Evolutionary conservation across 2,329 filamentous ascomycete genomes (phyloP), one percentile per base, ranked within the genome.

Genomic region (Pseudogymnoascus sp.): DNA sequence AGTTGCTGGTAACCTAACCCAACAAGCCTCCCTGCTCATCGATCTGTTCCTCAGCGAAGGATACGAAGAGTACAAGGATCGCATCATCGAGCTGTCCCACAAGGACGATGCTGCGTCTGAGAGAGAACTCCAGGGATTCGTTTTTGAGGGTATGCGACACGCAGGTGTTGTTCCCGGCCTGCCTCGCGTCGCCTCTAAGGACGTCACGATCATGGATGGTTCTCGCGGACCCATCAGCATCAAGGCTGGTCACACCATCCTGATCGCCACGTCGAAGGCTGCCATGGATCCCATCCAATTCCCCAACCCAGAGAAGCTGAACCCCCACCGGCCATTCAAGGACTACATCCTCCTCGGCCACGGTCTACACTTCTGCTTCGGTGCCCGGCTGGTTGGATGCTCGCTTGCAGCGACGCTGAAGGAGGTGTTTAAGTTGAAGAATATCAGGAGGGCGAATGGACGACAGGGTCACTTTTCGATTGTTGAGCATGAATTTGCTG

Each of bases 111-210:
- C 69, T 3, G 69, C 70, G 1, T 73, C 77, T 2, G 73, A 75
- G 58, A 66, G 69, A 30, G 78, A 81, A 64, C 73, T 81, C 1
- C 75, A 78, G 63, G 77, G 78, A 10, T 82, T 78, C 67, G 77
- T 81, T 2, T 79, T 74, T 63, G 79, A 82, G 66, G 79, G 78
- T 39, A 80, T 81, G 76, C 75, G 79, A 9, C 78, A 79, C 65
- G 75, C 76, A 5, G 76, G 77, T 15, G 75, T 78, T 1, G 74
- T 80, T 1, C 77, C 78, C 0, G 78, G 78, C n/a, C 69, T 81
- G 1, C 75, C 77, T n/a, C 77, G 78, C 59, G 71, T 79, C 9
- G 77, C 77, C 3, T 72, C 74, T 13, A 71, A 70, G 48, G 75
- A 77, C 59, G 65, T 73, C 3, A 73, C 68, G 0, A 63, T 78